Evolutionary conservation across 345 rosid species (phyloP).

Genomic region (Trapa incisa): DNA sequence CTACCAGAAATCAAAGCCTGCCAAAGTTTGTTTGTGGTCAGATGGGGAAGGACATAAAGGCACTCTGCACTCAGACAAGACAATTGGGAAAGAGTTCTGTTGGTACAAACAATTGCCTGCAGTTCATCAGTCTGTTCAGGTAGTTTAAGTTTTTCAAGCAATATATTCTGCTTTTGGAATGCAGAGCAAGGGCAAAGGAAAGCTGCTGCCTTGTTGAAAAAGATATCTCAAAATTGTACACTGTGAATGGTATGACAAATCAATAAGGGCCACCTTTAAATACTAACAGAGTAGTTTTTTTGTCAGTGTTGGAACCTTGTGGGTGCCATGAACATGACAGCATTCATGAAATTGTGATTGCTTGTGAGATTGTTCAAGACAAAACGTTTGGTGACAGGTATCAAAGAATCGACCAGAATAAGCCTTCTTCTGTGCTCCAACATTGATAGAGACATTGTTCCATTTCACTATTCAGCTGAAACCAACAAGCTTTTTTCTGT

Average conservation of each 20-base stretch:
- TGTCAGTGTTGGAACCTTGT: no score
- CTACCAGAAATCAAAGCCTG: constrained; percentile 47
- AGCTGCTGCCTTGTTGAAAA: no score
- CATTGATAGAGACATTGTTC: not conserved
- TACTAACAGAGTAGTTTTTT: no score
- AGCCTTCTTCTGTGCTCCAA: not conserved
- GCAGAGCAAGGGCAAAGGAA: no score
- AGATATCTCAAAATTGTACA: no score
- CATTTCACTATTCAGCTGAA: not conserved
- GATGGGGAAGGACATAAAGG: constrained; percentile 40
- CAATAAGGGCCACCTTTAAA: no score
- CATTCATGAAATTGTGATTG: no score
- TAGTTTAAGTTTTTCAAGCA: not conserved
- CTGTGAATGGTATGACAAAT: no score
- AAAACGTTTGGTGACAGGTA: no score
- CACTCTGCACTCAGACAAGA: constrained; percentile 42
- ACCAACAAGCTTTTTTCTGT: not conserved
- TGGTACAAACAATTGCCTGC: constrained; percentile 19
- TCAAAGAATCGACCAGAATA: no score
- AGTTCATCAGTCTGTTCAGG: constrained; percentile 23
- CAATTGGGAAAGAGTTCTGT: constrained; percentile 16
- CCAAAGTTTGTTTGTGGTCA: constrained; percentile 38
- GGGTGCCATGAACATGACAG: no score
- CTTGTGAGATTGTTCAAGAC: no score
- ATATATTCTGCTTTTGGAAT: not conserved